Percentiles rank a stretch among this genome's conserved stretches.
These are phyloP conservation scores for Corinectria fuckeliana DNA, from an alignment of 2,329 filamentous ascomycete genomes.

Conservation along the genomic window DNA sequence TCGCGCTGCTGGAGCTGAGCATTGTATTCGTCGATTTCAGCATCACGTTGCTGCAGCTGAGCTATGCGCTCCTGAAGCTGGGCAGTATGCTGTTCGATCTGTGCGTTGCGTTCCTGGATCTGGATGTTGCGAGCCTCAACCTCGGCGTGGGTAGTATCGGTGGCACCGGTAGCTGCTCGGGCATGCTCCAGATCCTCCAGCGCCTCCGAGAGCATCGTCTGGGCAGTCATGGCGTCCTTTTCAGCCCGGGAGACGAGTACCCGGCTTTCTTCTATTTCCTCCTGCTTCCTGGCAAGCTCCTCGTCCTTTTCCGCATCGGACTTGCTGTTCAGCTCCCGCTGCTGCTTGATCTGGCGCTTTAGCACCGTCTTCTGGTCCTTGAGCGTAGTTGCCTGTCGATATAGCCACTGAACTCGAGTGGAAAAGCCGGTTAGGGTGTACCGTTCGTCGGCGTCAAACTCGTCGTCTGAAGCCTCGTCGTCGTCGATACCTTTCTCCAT, in stretches of 20 bases:
- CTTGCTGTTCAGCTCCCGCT: slow-evolving; percentile 89
- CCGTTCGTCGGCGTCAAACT: slow-evolving; percentile 60
- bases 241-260: slow-evolving; percentile 46
- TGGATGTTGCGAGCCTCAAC: slow-evolving; percentile 46
- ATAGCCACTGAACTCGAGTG: slow-evolving; percentile 78
- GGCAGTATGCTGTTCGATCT: slow-evolving; percentile 7
- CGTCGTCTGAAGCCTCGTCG: slow-evolving; percentile 68
- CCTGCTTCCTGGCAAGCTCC: slow-evolving; percentile 64
- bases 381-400: slow-evolving; percentile 75
- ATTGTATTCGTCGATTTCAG: slow-evolving; percentile 28
- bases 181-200: slow-evolving; percentile 55
- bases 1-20: slow-evolving; percentile 28
- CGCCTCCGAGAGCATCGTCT: slow-evolving; percentile 56
- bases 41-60: slow-evolving; percentile 29
- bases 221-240: slow-evolving; percentile 47
- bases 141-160: slow-evolving; percentile 35
- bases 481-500: slow-evolving; percentile 63
- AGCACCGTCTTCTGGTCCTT: slow-evolving; percentile 90
- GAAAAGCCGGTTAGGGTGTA: slow-evolving; percentile 81
- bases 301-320: slow-evolving; percentile 76
- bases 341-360: slow-evolving; percentile 91
- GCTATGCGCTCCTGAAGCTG: slow-evolving; percentile 32
- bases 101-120: slow-evolving; percentile 40
- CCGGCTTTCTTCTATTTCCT: slow-evolving; percentile 58
- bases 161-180: slow-evolving; percentile 32